These are phyloP conservation scores for Magnaporthales sp. DNA, from an alignment of 2,329 filamentous ascomycete genomes.

Conservation along the genomic window DNA sequence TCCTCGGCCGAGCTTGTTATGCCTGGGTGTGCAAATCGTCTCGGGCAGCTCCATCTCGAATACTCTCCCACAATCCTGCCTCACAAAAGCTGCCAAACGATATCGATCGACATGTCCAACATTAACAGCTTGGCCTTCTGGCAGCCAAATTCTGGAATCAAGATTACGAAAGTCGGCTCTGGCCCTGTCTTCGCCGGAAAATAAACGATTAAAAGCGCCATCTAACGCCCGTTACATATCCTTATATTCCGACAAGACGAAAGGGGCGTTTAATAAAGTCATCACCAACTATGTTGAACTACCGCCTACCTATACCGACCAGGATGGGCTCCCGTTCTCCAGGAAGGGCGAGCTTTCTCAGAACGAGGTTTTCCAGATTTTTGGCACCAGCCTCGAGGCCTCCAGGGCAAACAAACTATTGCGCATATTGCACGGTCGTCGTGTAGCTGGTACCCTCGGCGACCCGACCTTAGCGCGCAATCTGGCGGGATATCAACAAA, in stretches of 20 bases:
- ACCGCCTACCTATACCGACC: conserved; percentile 48
- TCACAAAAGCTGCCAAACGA: conserved; percentile 1
- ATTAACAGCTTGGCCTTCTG: background rate
- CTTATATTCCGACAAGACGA: background rate
- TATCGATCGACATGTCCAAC: conserved; percentile 24
- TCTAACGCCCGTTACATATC: background rate
- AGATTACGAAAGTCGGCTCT: background rate
- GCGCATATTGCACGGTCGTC: conserved; percentile 50
- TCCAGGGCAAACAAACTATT: conserved; percentile 43
- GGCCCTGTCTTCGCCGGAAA: background rate
- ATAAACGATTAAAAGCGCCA: background rate
- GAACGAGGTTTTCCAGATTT: conserved; percentile 37
- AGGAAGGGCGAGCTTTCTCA: conserved; percentile 28
- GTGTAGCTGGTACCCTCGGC: conserved; percentile 54
- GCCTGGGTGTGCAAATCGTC: background rate
- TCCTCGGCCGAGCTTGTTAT: background rate
- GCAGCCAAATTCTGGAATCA: background rate
- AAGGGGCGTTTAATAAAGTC: conserved; percentile 12
- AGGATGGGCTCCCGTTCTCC: conserved; percentile 44
- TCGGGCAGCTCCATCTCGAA: background rate
- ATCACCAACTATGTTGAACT: conserved; percentile 48
- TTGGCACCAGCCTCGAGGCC: conserved; percentile 37
- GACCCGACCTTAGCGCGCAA: conserved; percentile 44
- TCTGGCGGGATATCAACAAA: conserved; percentile 32
- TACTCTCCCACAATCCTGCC: background rate